phyloP scores from a whole-genome alignment of 176 grass and related monocot genomes.

The Aegilops longissima region DNA sequence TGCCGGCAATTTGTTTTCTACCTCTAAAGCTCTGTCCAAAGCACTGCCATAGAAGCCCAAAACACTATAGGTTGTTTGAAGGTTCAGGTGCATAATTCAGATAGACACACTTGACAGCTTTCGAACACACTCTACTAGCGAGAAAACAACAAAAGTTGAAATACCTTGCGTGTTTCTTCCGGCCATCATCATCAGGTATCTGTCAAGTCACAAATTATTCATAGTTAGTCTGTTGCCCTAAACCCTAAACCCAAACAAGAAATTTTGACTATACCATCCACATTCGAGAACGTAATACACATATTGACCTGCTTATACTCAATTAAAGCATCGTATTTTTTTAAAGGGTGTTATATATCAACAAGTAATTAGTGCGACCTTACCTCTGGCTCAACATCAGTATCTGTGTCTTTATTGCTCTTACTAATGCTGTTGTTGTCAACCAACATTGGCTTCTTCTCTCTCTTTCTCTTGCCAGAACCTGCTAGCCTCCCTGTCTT shows the following conservation, averaged over 20 bases:
- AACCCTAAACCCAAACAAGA: background rate
- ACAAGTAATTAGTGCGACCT: background rate
- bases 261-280: background rate
- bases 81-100: background rate
- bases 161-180: conserved; percentile 24
- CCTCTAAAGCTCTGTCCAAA: conserved; percentile 20
- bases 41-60: background rate
- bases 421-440: background rate
- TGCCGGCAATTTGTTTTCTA: conserved; percentile 28
- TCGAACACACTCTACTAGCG: background rate
- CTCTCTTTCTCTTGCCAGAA: background rate
- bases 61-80: background rate
- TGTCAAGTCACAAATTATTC: conserved; percentile 18
- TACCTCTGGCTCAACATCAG: background rate
- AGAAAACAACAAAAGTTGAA: conserved; percentile 20
- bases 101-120: background rate
- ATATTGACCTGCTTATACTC: background rate
- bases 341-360: background rate
- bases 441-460: background rate
- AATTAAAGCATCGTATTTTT: background rate
- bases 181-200: conserved; percentile 9
- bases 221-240: background rate
- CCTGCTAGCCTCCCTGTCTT: background rate
- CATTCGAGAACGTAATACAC: background rate
- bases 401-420: background rate